Base-by-base conservation (phyloP, 1,284 basidiomycete genomes). In the Ustanciosporium gigantosporum region DNA sequence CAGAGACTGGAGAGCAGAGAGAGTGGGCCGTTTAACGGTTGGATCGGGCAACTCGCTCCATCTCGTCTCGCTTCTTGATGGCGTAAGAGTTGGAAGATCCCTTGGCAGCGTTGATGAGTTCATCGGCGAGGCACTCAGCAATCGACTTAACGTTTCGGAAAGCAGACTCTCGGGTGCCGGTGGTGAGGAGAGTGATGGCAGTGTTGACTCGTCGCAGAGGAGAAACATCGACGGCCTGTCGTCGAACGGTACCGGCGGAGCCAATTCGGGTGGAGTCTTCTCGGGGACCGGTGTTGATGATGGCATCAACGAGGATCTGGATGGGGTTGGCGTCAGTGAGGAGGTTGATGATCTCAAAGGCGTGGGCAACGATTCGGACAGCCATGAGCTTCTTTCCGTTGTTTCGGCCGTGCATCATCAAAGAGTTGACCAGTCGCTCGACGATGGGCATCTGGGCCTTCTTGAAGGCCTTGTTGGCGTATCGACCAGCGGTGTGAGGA, bases 361-460 rank as follows among this genome's bases (percentile, higher is more conserved):
- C 91, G 82, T 99, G 95, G 64, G 92, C 90, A 76, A 99, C 95
- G 77, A 99, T 99, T 82, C 95, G 92, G 82, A 99, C 91, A 76
- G 95, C 89, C 83, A 99, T 84, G 81, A 97, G 88, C 84, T 98
- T 98, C 86, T 98, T 98, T 80, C 95, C 95, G 84, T 95, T 98
- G 89, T 99, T 99, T 82, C 95, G 92, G 71, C 95, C 95, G 84
- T 98, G 96, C 94, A 98, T 98, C 95, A 98, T 77, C 52, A 76
- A 67, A 91, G 89, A 89, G 86, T 97, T 94, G 69, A 98, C 94
- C 74, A 98, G 85, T 79, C 94, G 91, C 84, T 98, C 94, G 75
- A 98, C 95, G 80, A 98, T 95, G 79, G 95, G 95, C 94, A 98
- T 98, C 82, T 95, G 91, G 17, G 92, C 92, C 88, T 99, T 99